Evolutionary conservation across 2,329 filamentous ascomycete species (phyloP).

Genomic region (Apiospora malaysiana): DNA sequence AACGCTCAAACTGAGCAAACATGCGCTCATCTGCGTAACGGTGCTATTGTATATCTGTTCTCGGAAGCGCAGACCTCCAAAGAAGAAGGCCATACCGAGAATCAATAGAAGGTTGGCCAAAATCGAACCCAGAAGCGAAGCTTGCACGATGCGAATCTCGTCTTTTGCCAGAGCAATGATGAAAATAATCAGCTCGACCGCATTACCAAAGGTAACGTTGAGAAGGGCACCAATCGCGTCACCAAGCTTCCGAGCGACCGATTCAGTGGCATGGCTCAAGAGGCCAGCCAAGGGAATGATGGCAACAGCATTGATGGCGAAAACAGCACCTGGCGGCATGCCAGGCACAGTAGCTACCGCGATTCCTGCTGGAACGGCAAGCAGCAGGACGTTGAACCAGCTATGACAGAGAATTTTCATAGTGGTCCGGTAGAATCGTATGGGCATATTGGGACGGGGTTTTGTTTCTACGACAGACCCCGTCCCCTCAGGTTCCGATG

Average conservation of each 20-base stretch:
- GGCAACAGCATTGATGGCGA: constrained; percentile 76
- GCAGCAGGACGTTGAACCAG: constrained; percentile 77
- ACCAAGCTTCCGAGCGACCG: constrained; percentile 73
- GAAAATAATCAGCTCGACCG: constrained; percentile 81
- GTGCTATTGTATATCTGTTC: constrained; percentile 97
- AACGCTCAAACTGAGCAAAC: constrained; percentile 86
- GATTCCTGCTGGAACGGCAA: constrained; percentile 83
- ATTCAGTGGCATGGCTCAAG: constrained; percentile 76
- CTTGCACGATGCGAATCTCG: constrained; percentile 90
- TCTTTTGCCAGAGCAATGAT: constrained; percentile 80
- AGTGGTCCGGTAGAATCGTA: constrained; percentile 54
- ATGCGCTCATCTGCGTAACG: constrained; percentile 95
- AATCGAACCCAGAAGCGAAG: constrained; percentile 87
- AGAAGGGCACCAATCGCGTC: constrained; percentile 75
- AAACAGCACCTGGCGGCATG: constrained; percentile 66
- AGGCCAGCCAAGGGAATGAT: constrained; percentile 77
- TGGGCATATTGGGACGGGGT: constrained; percentile 36
- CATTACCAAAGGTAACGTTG: constrained; percentile 81
- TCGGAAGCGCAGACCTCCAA: constrained; percentile 84
- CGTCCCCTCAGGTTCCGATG: constrained; percentile 58
- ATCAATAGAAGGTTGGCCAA: constrained; percentile 88
- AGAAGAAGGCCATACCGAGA: constrained; percentile 87
- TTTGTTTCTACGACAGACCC: constrained; percentile 58
- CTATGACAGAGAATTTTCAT: constrained; percentile 71
- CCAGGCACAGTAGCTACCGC: constrained; percentile 60